Evolutionary conservation across 1,139 yeast genomes (phyloP), one percentile per base, ranked within the genome.

Genomic region (Kluyveromyces sp.): DNA sequence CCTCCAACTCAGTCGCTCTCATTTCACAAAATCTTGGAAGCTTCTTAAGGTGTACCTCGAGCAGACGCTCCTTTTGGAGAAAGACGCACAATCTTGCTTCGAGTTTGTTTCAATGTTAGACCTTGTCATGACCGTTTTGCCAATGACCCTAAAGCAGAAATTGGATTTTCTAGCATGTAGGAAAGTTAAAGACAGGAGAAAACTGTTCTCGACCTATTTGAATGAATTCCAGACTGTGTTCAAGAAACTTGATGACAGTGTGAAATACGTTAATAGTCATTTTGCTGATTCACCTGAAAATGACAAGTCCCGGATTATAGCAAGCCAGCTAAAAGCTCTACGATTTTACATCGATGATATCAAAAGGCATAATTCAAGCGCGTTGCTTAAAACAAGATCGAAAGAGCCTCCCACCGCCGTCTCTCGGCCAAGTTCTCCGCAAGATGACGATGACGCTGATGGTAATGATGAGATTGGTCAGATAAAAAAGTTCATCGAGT

Each of bases 271-370:
- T 43, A 57, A 57, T 47, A 43, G 58, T 74, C 74, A 71, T 58
- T 66, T 73, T 59, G 60, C 71, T 43, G 72, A 71, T 54, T 73
- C 78, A 13, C 56, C 81, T 22, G 68, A 73, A 52, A 52, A 75
- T 53, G 86, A 78, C 58, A 69, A 72, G 53, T 75, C 80, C 36
- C 68, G 70, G 55, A 74, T 81, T 34, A 77, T 80, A 26, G 77
- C 84, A 2, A 74, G 70, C 46, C 86, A 81, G 53, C 63, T 81
- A 50, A 75, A 75, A 49, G 71, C 80, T 3, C 71, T 81, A 42
- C 70, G 81, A 48, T 56, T 68, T 33, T 70, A 78, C 17, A 67
- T 81, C 43, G 83, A 78, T 48, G 73, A 75, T 12, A 67, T 78
- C 60, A 70, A 76, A 22, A 20, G 34, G 18, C 36, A 42, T 2